Evolutionary conservation across 768 basidiomycete genomes (phyloP).

Genomic region (Gyrodon lividus): DNA sequence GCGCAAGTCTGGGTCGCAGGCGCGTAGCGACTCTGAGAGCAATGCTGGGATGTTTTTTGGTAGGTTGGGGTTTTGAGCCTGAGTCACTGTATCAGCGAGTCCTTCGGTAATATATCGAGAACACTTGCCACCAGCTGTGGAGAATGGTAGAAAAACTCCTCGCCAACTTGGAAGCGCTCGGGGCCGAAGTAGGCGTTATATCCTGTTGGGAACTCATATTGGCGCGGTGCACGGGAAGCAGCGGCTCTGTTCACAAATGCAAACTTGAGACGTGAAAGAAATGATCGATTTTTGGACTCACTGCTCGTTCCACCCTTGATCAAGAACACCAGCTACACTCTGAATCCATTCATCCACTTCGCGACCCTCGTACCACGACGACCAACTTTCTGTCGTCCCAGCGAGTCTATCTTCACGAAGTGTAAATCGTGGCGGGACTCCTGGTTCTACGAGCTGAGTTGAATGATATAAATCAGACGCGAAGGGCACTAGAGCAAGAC

Average conservation of each 20-base stretch:
- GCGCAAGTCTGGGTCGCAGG: constrained; percentile 90
- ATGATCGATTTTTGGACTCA: constrained; percentile 34
- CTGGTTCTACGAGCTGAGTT: constrained; percentile 70
- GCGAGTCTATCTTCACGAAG: constrained; percentile 73
- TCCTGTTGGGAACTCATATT: constrained; percentile 96
- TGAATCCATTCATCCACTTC: constrained; percentile 97
- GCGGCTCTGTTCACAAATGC: constrained; percentile 46
- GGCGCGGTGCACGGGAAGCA: constrained; percentile 52
- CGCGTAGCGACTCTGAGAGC: constrained; percentile 72
- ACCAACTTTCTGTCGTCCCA: constrained; percentile 81
- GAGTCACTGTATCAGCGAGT: constrained; percentile 7
- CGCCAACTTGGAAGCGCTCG: constrained; percentile 82
- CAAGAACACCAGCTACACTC: constrained; percentile 79
- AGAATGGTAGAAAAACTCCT: constrained; percentile 84
- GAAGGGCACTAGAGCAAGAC: neutral
- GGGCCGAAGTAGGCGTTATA: constrained; percentile 80
- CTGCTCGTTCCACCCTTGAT: constrained; percentile 90
- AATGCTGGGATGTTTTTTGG: constrained; percentile 77
- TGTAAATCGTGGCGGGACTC: constrained; percentile 59
- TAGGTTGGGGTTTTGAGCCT: constrained; percentile 60
- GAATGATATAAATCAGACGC: constrained; percentile 3
- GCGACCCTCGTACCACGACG: constrained; percentile 68
- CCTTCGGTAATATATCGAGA: neutral
- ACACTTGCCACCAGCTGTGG: constrained; percentile 49
- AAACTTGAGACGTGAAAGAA: neutral